Evolutionary conservation across 257 asterid species (phyloP).

Genomic region (Solanum chiquidenum): DNA sequence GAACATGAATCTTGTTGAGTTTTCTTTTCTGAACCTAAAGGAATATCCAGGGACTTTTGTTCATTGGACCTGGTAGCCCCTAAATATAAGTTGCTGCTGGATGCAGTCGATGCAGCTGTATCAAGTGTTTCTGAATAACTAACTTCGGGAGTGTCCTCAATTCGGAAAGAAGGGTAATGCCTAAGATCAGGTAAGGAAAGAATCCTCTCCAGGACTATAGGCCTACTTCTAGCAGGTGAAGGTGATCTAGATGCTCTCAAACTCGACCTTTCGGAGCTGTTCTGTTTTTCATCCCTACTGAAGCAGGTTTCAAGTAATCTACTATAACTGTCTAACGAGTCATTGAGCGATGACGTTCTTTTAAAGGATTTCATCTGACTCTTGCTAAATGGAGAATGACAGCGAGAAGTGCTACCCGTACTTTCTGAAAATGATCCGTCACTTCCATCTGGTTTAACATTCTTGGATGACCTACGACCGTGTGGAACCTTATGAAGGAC

Average conservation of each 20-base stretch:
- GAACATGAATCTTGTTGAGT: background rate
- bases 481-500: constrained; percentile 59
- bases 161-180: constrained; percentile 27
- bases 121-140: constrained; percentile 4
- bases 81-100: background rate
- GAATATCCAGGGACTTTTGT: background rate
- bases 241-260: constrained; percentile 4
- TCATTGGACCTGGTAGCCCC: constrained; percentile 11
- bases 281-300: constrained; percentile 25
- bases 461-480: constrained; percentile 26
- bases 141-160: constrained; percentile 23
- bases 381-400: constrained; percentile 7
- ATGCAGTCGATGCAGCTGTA: background rate
- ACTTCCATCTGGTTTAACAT: constrained; percentile 5
- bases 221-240: constrained; percentile 8
- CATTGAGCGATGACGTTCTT: constrained; percentile 45
- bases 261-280: constrained; percentile 15
- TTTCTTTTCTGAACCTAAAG: constrained; percentile 15
- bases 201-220: constrained; percentile 33
- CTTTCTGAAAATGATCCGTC: background rate
- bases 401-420: background rate
- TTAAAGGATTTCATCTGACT: constrained; percentile 6
- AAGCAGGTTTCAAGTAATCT: constrained; percentile 26
- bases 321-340: constrained; percentile 41
- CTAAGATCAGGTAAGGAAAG: constrained; percentile 72